These are phyloP conservation scores for Dryas integrifolia DNA, from an alignment of 331 rosid genomes.

Conservation along the genomic window DNA sequence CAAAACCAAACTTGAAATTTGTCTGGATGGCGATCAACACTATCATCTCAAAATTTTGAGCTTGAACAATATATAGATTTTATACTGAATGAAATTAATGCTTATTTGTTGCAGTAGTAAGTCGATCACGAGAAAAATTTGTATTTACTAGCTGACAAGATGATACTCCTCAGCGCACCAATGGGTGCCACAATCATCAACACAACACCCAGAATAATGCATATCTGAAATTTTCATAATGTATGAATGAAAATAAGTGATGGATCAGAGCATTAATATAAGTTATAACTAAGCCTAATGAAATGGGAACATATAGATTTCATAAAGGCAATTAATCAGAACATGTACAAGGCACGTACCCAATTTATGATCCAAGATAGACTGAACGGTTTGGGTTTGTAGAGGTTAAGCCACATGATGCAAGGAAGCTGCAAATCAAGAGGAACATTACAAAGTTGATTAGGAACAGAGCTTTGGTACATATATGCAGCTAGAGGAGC, in stretches of 20 bases:
- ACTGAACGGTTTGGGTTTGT: conserved; percentile 46
- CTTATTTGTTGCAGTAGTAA: background rate
- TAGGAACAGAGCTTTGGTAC: no score
- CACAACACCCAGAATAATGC: conserved; percentile 53
- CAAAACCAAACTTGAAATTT: no score
- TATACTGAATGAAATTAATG: no score
- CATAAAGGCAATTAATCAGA: background rate
- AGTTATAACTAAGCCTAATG: background rate
- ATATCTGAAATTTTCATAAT: conserved; percentile 31
- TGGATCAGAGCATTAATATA: background rate
- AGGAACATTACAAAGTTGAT: background rate
- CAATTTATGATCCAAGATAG: conserved; percentile 57
- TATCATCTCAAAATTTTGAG: background rate
- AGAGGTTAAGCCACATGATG: conserved; percentile 48
- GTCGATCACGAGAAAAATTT: conserved; percentile 53
- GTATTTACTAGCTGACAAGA: conserved; percentile 46
- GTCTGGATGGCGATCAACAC: no score
- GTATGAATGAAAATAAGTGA: background rate
- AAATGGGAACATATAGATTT: background rate
- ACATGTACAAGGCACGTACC: conserved; percentile 15
- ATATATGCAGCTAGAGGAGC: background rate
- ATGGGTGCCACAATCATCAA: conserved; percentile 68
- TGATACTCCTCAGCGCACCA: conserved; percentile 55
- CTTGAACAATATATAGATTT: background rate
- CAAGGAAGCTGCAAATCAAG: conserved; percentile 47